Evolutionary conservation across 2,329 filamentous ascomycete species (phyloP), one percentile per base, ranked within the genome.

Genomic region (Aspergillus sp.): DNA sequence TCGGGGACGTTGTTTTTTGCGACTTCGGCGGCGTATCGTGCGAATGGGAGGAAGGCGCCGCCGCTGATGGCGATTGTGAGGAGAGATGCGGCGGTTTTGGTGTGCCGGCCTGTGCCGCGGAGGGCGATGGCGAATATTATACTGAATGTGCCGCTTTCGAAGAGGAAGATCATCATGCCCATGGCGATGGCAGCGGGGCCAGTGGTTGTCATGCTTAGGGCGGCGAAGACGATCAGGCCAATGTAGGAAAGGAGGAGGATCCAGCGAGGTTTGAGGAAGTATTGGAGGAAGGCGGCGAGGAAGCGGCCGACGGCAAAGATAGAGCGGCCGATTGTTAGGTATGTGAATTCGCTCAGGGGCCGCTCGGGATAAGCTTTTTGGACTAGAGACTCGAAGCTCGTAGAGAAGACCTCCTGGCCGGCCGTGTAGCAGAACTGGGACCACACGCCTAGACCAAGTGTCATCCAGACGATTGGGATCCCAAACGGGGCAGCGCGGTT

Each of bases 401-500:
- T 80, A 2, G 82, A 79, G 19, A 84, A 72, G 27, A 79, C 78
- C 71, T 87, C 85, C 67, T 87, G 84, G 0, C 78, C 83, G 12
- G 84, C 85, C 1, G 86, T 81, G 62, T 87, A 87, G 72, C 82
- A 85, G 65, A 84, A 86, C 61, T 83, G 80, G 11, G 80, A 78
- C 65, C 84, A 79, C 2, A 82, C 71, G 0, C 81, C 85, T 3
- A 86, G 63, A 2, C 66, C 80, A 1, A 87, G 77, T 0, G 83
- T 84, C 52, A 85, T 69, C 79, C 81, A 86, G 44, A 86, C 77
- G 9, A 86, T 74, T 6, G 77, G 78, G 45, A 84, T 59, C 0
- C 77, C 75, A 11, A 72, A 67, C 7, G 82, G 65, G 46, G 70
- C 76, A n/a, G 76, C 72, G 55, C 74, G 73, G 60, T 84, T 80